Conservation (phyloP, 116 monocot species). For the Iris pallida region DNA sequence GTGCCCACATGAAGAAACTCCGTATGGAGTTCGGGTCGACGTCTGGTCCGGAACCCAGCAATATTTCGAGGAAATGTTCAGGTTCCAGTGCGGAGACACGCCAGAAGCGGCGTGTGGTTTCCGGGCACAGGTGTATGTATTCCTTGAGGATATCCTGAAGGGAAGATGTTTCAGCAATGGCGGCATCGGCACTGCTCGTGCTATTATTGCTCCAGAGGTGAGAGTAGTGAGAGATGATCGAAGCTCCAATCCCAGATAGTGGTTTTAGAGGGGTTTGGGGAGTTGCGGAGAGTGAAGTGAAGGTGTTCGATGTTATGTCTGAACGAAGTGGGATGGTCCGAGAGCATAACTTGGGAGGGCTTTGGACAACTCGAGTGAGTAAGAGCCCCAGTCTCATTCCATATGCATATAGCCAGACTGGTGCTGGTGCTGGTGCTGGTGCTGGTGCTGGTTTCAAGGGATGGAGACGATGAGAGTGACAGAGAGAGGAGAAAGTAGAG, state of each 20-base stretch:
- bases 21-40: conserved; percentile 20
- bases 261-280: conserved; percentile 3
- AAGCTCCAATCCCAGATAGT: conserved; percentile 22
- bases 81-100: conserved; percentile 45
- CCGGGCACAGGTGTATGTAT: conserved; percentile 48
- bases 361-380: background rate
- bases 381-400: no score
- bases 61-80: conserved; percentile 44
- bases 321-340: conserved; percentile 1
- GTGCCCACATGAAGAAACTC: conserved; percentile 60
- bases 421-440: no score
- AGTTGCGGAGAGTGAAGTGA: background rate
- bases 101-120: conserved; percentile 67
- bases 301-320: conserved; percentile 3
- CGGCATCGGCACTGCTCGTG: background rate
- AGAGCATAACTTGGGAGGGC: background rate
- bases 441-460: no score
- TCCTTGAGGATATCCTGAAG: conserved; percentile 49
- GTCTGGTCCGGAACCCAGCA: conserved; percentile 29
- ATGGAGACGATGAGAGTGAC: no score
- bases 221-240: conserved; percentile 36
- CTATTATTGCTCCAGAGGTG: conserved; percentile 31
- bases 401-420: no score
- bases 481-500: no score
- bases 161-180: conserved; percentile 18